Evolutionary conservation across 2,329 filamentous ascomycete species (phyloP).

Genomic region (Beauveria rudraprayagi): DNA sequence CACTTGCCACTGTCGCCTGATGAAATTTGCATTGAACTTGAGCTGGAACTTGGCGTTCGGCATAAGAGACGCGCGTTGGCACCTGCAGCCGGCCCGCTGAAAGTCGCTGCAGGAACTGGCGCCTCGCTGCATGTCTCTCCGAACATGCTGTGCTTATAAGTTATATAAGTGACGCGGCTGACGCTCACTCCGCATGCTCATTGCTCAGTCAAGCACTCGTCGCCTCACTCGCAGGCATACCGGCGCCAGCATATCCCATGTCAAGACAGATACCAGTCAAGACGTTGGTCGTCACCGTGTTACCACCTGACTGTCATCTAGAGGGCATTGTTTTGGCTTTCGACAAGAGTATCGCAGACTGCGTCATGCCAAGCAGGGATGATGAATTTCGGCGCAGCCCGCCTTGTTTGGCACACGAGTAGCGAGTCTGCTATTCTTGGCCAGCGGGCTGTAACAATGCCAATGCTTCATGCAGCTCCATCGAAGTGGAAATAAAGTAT

Average conservation of each 20-base stretch:
- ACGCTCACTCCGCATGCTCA: neutral
- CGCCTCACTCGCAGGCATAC: neutral
- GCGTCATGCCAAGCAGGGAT: neutral
- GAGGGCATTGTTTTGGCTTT: neutral
- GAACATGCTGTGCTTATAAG: neutral
- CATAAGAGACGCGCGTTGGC: neutral
- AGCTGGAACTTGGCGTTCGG: neutral
- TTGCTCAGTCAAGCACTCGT: neutral
- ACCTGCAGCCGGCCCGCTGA: neutral
- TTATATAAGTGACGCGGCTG: neutral
- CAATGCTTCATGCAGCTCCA: neutral
- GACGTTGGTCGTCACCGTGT: neutral
- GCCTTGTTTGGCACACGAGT: neutral
- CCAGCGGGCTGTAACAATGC: neutral
- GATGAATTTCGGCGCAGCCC: neutral
- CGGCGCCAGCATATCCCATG: neutral
- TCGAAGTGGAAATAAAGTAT: neutral
- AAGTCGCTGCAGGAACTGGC: neutral
- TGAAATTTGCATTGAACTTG: neutral
- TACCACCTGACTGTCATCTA: neutral
- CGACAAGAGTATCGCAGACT: neutral
- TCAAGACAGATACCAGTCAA: neutral
- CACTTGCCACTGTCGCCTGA: neutral
- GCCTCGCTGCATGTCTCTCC: constrained; percentile 2
- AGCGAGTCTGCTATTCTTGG: neutral